Conservation (phyloP, 2,329 filamentous ascomycete species). For the Talaromyces sp. region DNA sequence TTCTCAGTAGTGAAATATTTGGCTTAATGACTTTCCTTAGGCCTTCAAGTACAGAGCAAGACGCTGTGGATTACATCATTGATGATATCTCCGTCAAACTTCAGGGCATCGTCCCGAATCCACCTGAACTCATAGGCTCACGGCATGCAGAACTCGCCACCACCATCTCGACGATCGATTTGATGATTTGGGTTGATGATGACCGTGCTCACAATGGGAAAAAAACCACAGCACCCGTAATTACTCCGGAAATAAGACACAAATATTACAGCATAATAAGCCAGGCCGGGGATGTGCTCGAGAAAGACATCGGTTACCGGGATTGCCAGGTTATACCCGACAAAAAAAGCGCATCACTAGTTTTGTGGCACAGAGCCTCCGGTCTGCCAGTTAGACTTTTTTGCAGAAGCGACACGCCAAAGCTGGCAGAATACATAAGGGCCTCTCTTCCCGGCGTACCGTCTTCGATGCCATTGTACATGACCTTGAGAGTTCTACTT, state of each 20-base stretch:
- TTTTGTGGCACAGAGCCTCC: constrained; percentile 43
- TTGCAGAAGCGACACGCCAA: constrained; percentile 38
- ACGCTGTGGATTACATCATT: constrained; percentile 27
- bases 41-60: constrained; percentile 43
- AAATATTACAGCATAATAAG: constrained; percentile 25
- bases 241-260: constrained; percentile 30
- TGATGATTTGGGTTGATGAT: constrained; percentile 35
- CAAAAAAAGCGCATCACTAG: constrained; percentile 31
- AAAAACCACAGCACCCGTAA: constrained; percentile 33
- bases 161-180: constrained; percentile 55
- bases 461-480: constrained; percentile 48
- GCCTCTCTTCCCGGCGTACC: constrained; percentile 50
- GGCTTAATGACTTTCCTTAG: constrained; percentile 45
- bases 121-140: constrained; percentile 52
- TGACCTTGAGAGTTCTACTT: constrained; percentile 49
- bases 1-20: constrained; percentile 46
- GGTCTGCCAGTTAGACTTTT: constrained; percentile 54
- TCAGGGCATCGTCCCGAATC: constrained; percentile 25
- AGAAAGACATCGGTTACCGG: constrained; percentile 22
- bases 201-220: constrained; percentile 15
- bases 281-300: constrained; percentile 25
- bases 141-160: constrained; percentile 50
- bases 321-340: constrained; percentile 24
- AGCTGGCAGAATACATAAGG: constrained; percentile 43
- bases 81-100: constrained; percentile 30